A percentile compares a stretch with the other conserved stretches of the same genome.
Conservation (phyloP, 1,139 yeast genomes). For the Debaryomycetaceae sp. region DNA sequence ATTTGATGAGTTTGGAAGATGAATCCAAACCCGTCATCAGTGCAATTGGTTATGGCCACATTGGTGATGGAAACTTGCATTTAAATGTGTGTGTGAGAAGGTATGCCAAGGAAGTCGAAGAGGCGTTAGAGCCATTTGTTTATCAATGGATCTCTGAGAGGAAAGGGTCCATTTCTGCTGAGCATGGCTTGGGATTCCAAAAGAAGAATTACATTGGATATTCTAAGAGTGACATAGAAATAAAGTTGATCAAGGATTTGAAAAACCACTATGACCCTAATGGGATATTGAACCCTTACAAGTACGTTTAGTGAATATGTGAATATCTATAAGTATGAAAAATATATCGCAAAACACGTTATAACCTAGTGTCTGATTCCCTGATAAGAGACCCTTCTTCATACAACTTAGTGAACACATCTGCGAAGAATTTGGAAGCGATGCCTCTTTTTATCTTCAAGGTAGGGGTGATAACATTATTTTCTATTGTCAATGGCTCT, state of each 20-base stretch:
- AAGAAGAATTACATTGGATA: constrained; percentile 86
- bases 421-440: constrained; percentile 50
- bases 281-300: constrained; percentile 88
- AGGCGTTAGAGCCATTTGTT: constrained; percentile 83
- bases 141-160: constrained; percentile 79
- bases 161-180: constrained; percentile 90
- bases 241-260: constrained; percentile 68
- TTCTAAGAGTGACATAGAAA: constrained; percentile 69
- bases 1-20: constrained; percentile 63
- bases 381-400: constrained; percentile 46
- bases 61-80: constrained; percentile 95
- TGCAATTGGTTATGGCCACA: constrained; percentile 92
- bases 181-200: constrained; percentile 96
- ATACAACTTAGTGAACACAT: constrained; percentile 52
- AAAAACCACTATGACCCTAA: constrained; percentile 86
- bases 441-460: constrained; percentile 64
- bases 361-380: constrained; percentile 4
- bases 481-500: constrained; percentile 65
- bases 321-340: background rate
- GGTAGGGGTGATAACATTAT: constrained; percentile 71
- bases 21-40: constrained; percentile 71
- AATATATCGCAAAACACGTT: background rate
- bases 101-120: constrained; percentile 73
- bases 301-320: constrained; percentile 49
- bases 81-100: constrained; percentile 87